Evolutionary conservation across 208 protist genomes (phyloP).

Genomic region (Acanthamoeba triangularis): DNA sequence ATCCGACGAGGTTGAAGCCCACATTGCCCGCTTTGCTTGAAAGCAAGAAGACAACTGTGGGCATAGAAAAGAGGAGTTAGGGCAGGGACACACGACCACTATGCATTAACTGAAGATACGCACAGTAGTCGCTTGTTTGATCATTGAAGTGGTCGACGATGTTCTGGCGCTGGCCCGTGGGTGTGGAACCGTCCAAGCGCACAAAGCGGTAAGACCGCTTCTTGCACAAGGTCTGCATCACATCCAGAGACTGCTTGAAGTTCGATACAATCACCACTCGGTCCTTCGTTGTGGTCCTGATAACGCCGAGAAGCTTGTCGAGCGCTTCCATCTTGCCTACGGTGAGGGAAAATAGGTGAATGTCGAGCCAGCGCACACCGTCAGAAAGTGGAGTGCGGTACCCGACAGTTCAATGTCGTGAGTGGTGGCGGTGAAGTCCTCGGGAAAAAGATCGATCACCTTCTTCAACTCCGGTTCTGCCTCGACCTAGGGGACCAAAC

Average conservation of each 20-base stretch:
- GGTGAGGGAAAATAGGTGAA: background rate
- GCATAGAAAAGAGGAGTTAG: background rate
- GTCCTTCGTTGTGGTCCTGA: constrained; percentile 47
- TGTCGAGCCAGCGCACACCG: background rate
- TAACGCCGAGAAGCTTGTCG: background rate
- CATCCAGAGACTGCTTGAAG: constrained; percentile 69
- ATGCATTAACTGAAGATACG: background rate
- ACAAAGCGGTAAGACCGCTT: constrained; percentile 16
- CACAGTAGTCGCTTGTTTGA: constrained; percentile 76
- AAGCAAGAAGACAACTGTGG: constrained; percentile 73
- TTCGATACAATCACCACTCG: constrained; percentile 74
- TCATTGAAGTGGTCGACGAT: constrained; percentile 75
- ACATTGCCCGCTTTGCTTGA: constrained; percentile 94
- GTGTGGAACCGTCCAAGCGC: constrained; percentile 68
- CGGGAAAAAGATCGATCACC: background rate
- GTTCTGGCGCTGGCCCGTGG: constrained; percentile 1
- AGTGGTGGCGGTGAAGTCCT: constrained; percentile 17
- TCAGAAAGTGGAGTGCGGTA: background rate
- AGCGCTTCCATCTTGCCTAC: constrained; percentile 63
- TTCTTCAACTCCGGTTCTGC: background rate
- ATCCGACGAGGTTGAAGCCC: constrained; percentile 98
- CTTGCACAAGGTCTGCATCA: constrained; percentile 54
- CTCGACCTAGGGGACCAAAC: background rate
- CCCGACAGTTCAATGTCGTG: constrained; percentile 65
- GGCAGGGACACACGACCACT: background rate